Base-by-base conservation (phyloP, 2,329 filamentous ascomycete species). In the Hypoxylon sp. region DNA sequence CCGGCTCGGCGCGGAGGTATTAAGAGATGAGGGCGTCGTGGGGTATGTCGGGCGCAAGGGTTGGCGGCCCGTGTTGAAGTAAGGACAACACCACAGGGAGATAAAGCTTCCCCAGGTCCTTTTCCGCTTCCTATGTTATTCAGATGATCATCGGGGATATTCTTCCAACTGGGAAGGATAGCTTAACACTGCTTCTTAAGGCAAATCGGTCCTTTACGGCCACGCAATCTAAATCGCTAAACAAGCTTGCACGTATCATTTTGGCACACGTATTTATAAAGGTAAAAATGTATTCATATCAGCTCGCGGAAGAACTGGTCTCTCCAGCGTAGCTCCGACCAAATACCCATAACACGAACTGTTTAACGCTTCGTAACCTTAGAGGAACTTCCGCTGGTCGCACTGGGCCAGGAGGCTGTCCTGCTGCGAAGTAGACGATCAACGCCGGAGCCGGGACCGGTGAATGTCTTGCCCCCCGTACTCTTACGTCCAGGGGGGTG, bases 1-100 rank as follows among this genome's bases (percentile, higher is more conserved):
- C 1, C 79, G 89, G 54, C 77, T 79, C 8, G 87, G 85, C 1
- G 75, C 72, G 4, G 87, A 91, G 22, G 82, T 91, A 2, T 78
- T 92, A 48, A 74, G 71, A 20, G 88, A 91, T 68, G 87, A 90
- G 69, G 83, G 83, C 0, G 85, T 91, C 1, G 72, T 78, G 19
- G 81, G 80, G 1, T 91, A 86, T 72, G 73, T 84, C 5, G 81
- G 81, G 4, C 79, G 89, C 56, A 86, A 83, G 71, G 87, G 87
- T 5, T 91, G 89, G 89, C 81, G 70, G 43, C 76, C 81, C 3
- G 76, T 83, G 2, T 48, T 83, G 56, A 78, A 77, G 20, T 80
- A 66, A 74, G 19, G 15, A n/a, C 15, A 28, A 13, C 11, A 13
- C 11, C 2, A 34, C 11, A 3, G 37, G n/a, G 37, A 41, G 37